These are phyloP conservation scores for Balamuthia mandrillaris DNA, from an alignment of 208 protist species.

Conservation along the genomic window DNA sequence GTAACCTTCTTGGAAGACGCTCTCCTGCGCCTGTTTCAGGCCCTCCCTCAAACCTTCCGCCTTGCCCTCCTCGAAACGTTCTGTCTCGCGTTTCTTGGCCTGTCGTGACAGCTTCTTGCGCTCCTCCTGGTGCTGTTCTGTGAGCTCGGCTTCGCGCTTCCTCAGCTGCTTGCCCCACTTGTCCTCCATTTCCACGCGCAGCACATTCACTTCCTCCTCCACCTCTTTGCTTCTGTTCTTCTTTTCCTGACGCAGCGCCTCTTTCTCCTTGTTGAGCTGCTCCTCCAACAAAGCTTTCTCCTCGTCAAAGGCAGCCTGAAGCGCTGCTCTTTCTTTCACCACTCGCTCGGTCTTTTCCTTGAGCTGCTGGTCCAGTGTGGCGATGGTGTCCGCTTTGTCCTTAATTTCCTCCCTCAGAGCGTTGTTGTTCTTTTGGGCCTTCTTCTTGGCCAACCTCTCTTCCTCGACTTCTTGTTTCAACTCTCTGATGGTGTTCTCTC, in stretches of 20 bases:
- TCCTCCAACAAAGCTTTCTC: background rate
- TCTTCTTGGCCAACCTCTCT: background rate
- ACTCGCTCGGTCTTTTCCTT: background rate
- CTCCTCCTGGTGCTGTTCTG: no score
- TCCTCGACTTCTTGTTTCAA: background rate
- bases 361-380: background rate
- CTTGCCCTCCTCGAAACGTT: no score
- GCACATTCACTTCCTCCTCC: background rate
- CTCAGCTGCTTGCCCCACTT: background rate
- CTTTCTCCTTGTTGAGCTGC: background rate
- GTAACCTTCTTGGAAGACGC: background rate
- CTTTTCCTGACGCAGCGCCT: background rate
- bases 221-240: no score
- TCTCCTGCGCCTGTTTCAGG: no score
- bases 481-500: constrained; percentile 12
- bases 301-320: constrained; percentile 2
- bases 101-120: no score
- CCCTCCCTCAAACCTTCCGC: no score
- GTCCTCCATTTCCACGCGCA: background rate
- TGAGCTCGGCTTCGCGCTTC: background rate
- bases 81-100: no score
- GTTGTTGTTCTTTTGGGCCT: constrained; percentile 37
- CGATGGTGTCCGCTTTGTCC: background rate
- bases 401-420: constrained; percentile 3
- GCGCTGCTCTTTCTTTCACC: background rate